A percentile compares a stretch with the other conserved stretches of the same genome.
Evolutionary conservation across 2,329 filamentous ascomycete species (phyloP).

Genomic region (Fusarium sp.): DNA sequence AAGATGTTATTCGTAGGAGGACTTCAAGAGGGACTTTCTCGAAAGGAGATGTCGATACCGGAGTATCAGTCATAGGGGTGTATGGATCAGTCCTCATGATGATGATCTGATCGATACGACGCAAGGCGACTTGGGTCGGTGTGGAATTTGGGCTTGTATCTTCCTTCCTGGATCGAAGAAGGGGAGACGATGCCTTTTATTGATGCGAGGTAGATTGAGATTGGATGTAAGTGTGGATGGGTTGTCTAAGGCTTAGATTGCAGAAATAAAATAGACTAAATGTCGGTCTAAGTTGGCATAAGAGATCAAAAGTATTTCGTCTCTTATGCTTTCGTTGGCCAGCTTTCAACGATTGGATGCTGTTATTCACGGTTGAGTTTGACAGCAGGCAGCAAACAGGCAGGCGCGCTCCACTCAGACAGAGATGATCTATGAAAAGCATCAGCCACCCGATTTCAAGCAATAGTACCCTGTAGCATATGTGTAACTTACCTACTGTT

Average conservation of each 20-base stretch:
- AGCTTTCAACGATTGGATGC: background rate
- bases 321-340: background rate
- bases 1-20: conserved; percentile 64
- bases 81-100: conserved; percentile 34
- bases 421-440: background rate
- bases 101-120: background rate
- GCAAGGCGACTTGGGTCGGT: too few species aligned
- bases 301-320: background rate
- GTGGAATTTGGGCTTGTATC: too few species aligned
- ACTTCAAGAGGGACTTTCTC: conserved; percentile 67
- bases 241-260: background rate
- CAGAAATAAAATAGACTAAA: background rate
- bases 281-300: background rate
- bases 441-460: conserved; percentile 4
- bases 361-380: background rate
- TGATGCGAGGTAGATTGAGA: background rate
- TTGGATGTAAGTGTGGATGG: background rate
- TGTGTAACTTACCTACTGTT: background rate
- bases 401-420: conserved; percentile 31
- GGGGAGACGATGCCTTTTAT: conserved; percentile 3
- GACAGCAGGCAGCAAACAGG: conserved; percentile 34
- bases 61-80: conserved; percentile 22
- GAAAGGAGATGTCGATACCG: conserved; percentile 36
- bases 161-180: too few species aligned
- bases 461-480: background rate